phyloP scores from a whole-genome alignment of 2,329 filamentous ascomycete species.

The Basipetospora sp. region DNA sequence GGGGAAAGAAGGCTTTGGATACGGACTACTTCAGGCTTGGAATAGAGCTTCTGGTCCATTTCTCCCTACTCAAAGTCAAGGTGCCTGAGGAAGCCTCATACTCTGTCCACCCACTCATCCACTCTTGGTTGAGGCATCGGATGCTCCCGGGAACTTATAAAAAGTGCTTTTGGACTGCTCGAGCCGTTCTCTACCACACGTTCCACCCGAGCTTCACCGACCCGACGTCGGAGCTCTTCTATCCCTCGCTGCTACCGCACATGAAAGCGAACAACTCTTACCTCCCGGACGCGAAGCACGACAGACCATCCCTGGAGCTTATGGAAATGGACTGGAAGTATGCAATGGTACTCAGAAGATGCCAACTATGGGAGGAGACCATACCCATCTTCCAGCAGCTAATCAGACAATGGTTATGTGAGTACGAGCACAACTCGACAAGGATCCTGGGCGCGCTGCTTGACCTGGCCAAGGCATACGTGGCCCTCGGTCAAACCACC shows the following conservation, averaged over 20 bases:
- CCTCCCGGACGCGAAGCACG: background rate
- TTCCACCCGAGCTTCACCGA: background rate
- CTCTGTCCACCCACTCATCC: background rate
- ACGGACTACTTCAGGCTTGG: background rate
- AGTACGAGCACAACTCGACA: background rate
- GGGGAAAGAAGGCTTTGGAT: constrained; percentile 3
- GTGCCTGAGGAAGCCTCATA: background rate
- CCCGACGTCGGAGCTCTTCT: constrained; percentile 2
- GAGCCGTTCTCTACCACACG: background rate
- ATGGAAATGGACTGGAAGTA: constrained; percentile 4
- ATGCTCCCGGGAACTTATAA: background rate
- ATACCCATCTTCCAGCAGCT: background rate
- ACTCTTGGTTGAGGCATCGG: background rate
- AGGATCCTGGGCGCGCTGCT: background rate
- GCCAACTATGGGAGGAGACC: constrained; percentile 3
- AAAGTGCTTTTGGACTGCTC: background rate
- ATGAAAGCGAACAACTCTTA: background rate
- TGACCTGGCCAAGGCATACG: constrained; percentile 1
- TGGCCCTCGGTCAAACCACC: background rate
- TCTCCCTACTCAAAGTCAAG: constrained; percentile 11
- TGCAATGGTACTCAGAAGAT: background rate
- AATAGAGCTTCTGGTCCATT: constrained; percentile 7
- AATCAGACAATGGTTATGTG: background rate
- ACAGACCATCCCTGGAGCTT: background rate
- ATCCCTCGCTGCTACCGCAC: constrained; percentile 3